Percentiles rank a stretch among this genome's conserved stretches.
Evolutionary conservation across 1,284 basidiomycete genomes (phyloP).

Genomic region (Phaffia rhodozyma): DNA sequence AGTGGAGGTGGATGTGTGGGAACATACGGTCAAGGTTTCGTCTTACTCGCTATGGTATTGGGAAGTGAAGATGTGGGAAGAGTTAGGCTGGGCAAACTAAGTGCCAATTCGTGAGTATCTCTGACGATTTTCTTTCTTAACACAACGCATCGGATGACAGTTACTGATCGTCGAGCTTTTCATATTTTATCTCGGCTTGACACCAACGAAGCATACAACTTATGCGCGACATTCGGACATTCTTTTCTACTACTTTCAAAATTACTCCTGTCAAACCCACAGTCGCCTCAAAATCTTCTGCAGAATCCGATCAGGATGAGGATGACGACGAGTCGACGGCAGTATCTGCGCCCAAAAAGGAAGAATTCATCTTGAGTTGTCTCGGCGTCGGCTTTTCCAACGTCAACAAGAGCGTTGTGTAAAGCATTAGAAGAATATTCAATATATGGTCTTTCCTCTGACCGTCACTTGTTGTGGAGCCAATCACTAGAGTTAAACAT

Average conservation of each 20-base stretch:
- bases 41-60: slow-evolving; percentile 80
- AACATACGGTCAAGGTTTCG: slow-evolving; percentile 74
- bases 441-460: too few relatives aligned
- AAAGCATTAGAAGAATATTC: neutral
- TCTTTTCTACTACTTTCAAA: slow-evolving; percentile 59
- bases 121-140: neutral
- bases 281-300: slow-evolving; percentile 15
- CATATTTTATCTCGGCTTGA: neutral
- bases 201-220: slow-evolving; percentile 63
- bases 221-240: slow-evolving; percentile 64
- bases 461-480: too few relatives aligned
- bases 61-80: slow-evolving; percentile 92
- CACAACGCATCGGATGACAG: neutral
- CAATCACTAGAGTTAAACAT: too few relatives aligned
- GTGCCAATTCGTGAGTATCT: slow-evolving; percentile 58
- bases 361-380: slow-evolving; percentile 35
- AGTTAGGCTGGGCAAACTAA: slow-evolving; percentile 72
- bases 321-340: slow-evolving; percentile 17
- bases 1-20: slow-evolving; percentile 80
- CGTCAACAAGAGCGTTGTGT: slow-evolving; percentile 39
- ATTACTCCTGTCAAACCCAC: slow-evolving; percentile 29
- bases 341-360: slow-evolving; percentile 10
- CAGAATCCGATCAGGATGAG: slow-evolving; percentile 18
- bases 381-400: slow-evolving; percentile 40
- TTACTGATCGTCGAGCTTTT: slow-evolving; percentile 18